A percentile compares a stretch with the other conserved stretches of the same genome.
phyloP scores from a whole-genome alignment of 441 rosid species.

The Populus trichocarpa region DNA sequence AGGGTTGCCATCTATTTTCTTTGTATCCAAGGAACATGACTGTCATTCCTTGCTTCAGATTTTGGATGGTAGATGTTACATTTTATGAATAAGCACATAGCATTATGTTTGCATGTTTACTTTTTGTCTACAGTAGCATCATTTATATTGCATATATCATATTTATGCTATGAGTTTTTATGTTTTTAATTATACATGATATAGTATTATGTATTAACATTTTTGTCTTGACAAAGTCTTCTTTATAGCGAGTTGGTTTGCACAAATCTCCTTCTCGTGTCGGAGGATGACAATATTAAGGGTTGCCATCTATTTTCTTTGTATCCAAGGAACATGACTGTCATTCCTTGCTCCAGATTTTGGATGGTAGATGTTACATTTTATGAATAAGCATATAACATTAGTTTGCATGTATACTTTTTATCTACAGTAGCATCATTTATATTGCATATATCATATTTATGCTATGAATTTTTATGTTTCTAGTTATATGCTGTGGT shows the following conservation, averaged over 20 bases:
- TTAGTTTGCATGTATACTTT: not conserved
- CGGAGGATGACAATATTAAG: constrained; percentile 34
- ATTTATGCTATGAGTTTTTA: not conserved
- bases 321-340: constrained; percentile 9
- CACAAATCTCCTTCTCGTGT: constrained; percentile 25
- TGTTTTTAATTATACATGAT: not conserved
- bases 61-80: constrained; percentile 25
- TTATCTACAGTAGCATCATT: not conserved
- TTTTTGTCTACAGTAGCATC: no score
- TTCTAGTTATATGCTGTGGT: not conserved
- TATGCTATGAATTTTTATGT: not conserved
- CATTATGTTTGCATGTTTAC: no score
- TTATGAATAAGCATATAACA: not conserved
- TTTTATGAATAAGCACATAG: not conserved
- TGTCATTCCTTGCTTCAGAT: constrained; percentile 9
- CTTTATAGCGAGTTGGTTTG: constrained; percentile 39
- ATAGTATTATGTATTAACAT: not conserved
- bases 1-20: constrained; percentile 10
- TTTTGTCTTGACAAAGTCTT: constrained; percentile 25
- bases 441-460: not conserved
- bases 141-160: no score
- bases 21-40: constrained; percentile 3
- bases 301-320: constrained; percentile 12
- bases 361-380: constrained; percentile 25
- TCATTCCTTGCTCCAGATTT: constrained; percentile 3